Evolutionary conservation across 1,139 yeast species (phyloP).

Genomic region (Pichia cactophila): DNA sequence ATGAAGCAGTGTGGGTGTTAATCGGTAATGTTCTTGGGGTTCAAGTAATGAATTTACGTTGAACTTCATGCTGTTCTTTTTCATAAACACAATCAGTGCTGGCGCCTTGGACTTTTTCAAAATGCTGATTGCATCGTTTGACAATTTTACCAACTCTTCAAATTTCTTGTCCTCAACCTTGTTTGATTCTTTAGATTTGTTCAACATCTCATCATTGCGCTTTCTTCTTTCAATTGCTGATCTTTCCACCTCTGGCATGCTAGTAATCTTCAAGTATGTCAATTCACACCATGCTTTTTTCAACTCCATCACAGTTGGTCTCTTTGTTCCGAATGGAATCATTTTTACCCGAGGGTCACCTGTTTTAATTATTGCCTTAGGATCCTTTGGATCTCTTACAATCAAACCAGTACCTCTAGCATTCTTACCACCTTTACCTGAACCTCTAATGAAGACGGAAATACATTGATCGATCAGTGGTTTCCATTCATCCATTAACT

Average conservation of each 20-base stretch:
- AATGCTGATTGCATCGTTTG: slow-evolving; percentile 50
- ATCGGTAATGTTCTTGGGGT: slow-evolving; percentile 45
- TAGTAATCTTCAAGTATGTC: slow-evolving; percentile 48
- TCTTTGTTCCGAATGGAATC: slow-evolving; percentile 82
- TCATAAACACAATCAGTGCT: slow-evolving; percentile 53
- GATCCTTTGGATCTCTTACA: slow-evolving; percentile 37
- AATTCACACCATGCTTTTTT: slow-evolving; percentile 80
- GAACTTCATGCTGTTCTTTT: slow-evolving; percentile 51
- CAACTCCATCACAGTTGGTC: slow-evolving; percentile 80
- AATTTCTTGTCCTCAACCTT: slow-evolving; percentile 9
- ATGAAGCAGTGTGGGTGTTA: slow-evolving; percentile 72
- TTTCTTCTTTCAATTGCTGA: slow-evolving; percentile 27
- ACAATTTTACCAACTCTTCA: slow-evolving; percentile 35
- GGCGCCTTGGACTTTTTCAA: slow-evolving; percentile 78
- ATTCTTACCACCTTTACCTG: slow-evolving; percentile 37
- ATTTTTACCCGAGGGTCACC: slow-evolving; percentile 53
- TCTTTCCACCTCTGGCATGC: slow-evolving; percentile 45
- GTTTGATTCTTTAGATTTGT: slow-evolving; percentile 20
- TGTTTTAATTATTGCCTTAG: slow-evolving; percentile 39
- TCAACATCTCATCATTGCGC: slow-evolving; percentile 27
- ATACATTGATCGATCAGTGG: slow-evolving; percentile 49
- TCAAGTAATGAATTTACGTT: slow-evolving; percentile 38
- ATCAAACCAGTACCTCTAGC: slow-evolving; percentile 56
- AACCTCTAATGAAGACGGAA: slow-evolving; percentile 76
- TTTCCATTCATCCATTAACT: slow-evolving; percentile 61